These are phyloP conservation scores for Lentinula boryana DNA, from an alignment of 768 basidiomycete genomes.

Conservation along the genomic window DNA sequence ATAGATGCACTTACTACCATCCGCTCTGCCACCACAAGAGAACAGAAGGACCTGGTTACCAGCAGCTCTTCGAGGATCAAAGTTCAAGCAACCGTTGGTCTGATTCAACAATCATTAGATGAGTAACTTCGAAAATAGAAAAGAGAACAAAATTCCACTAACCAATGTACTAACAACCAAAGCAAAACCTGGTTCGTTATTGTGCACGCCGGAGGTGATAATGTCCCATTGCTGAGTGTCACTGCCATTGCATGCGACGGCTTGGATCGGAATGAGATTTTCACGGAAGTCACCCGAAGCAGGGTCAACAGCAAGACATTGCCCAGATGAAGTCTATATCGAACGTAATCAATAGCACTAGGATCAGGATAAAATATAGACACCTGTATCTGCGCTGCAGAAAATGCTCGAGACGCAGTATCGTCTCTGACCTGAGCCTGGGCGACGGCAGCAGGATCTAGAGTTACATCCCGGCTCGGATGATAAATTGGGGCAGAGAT, in stretches of 20 bases:
- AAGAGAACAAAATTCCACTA: not conserved
- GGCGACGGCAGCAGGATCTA: conserved; percentile 11
- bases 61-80: conserved; percentile 11
- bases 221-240: conserved; percentile 18
- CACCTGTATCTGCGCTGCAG: conserved; percentile 15
- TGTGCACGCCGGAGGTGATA: conserved; percentile 15
- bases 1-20: conserved; percentile 14
- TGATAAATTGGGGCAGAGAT: conserved; percentile 10
- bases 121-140: not conserved
- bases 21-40: conserved; percentile 20
- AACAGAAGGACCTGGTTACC: conserved; percentile 19
- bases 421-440: conserved; percentile 14
- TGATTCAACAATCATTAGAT: not conserved
- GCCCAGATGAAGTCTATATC: conserved; percentile 16
- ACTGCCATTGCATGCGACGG: conserved; percentile 14
- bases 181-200: conserved; percentile 15
- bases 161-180: conserved; percentile 18
- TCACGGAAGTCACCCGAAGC: conserved; percentile 18
- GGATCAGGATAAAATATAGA: not conserved
- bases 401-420: conserved; percentile 17
- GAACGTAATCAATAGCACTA: not conserved
- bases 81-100: conserved; percentile 20
- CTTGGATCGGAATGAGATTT: conserved; percentile 16
- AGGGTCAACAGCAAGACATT: conserved; percentile 17
- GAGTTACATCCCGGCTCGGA: conserved; percentile 8